Conservation (phyloP, 1,139 yeast species). For the Pichia terricola region DNA sequence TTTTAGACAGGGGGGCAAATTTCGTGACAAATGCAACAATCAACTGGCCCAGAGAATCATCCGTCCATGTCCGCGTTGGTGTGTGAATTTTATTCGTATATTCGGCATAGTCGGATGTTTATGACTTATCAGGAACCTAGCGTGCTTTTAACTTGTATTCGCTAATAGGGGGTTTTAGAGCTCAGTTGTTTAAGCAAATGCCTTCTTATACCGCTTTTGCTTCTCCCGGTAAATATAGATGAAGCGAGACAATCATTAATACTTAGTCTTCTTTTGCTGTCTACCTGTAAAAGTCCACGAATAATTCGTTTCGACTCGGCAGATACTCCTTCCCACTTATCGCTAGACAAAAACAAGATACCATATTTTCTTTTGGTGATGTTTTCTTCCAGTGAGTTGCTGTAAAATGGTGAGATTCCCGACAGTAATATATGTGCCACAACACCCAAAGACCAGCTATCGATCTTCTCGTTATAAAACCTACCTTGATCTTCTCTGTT, state of each 20-base stretch:
- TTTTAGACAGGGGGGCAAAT: too few species aligned
- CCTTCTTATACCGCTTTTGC: too few species aligned
- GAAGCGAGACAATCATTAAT: constrained; percentile 27
- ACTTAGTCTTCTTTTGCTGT: constrained; percentile 30
- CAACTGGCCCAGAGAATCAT: too few species aligned
- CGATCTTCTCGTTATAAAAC: constrained; percentile 39
- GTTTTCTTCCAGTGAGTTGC: constrained; percentile 22
- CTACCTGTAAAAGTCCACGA: constrained; percentile 28
- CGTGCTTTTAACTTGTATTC: too few species aligned
- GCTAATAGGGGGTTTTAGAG: too few species aligned
- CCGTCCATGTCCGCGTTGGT: too few species aligned
- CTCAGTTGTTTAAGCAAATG: too few species aligned
- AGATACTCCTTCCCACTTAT: constrained; percentile 35
- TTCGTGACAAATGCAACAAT: too few species aligned
- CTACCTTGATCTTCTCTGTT: constrained; percentile 2
- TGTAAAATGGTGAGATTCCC: constrained; percentile 56
- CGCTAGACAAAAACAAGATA: constrained; percentile 23
- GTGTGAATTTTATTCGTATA: too few species aligned
- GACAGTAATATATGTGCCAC: constrained; percentile 44
- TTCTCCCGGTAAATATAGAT: too few species aligned
- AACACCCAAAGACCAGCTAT: constrained; percentile 61
- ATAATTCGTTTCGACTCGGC: constrained; percentile 22
- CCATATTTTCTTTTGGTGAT: constrained; percentile 33
- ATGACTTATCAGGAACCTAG: too few species aligned
- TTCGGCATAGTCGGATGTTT: too few species aligned